Evolutionary conservation across 306 rosid species (phyloP).

Genomic region (Dryas octopetala): DNA sequence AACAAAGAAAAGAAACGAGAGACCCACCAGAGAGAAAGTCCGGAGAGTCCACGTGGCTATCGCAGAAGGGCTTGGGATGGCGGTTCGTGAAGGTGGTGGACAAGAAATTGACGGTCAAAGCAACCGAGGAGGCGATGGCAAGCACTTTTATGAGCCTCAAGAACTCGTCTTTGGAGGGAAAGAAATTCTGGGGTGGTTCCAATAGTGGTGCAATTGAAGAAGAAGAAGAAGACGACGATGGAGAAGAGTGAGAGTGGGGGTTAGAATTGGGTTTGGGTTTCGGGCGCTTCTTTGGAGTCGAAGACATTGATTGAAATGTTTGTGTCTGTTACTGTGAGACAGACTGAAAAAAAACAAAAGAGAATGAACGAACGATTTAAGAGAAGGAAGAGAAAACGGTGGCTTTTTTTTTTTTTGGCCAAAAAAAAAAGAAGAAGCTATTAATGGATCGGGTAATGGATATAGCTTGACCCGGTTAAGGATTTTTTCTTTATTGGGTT

Average conservation of each 20-base stretch:
- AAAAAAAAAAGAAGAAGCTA: no score
- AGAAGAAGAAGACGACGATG: constrained; percentile 7
- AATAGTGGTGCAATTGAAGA: constrained; percentile 31
- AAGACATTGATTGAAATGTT: constrained; percentile 23
- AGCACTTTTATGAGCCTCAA: constrained; percentile 46
- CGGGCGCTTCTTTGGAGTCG: constrained; percentile 39
- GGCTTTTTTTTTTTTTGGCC: no score
- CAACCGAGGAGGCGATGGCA: constrained; percentile 54
- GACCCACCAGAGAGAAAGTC: constrained; percentile 51
- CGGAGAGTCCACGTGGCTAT: constrained; percentile 29
- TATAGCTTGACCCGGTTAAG: no score
- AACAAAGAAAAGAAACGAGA: background rate
- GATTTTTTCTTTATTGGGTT: no score
- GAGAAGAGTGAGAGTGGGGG: background rate
- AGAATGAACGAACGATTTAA: background rate
- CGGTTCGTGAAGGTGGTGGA: constrained; percentile 38
- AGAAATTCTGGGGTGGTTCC: constrained; percentile 60
- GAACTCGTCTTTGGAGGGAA: constrained; percentile 68
- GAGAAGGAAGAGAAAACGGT: no score
- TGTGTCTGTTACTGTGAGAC: background rate
- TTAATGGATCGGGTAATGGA: no score
- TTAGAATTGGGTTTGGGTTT: constrained; percentile 18
- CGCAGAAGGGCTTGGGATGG: constrained; percentile 60
- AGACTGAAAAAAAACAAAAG: background rate
- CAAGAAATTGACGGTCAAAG: constrained; percentile 46